phyloP scores from a whole-genome alignment of 2,329 filamentous ascomycete genomes.

The Cryphonectria naterciae region DNA sequence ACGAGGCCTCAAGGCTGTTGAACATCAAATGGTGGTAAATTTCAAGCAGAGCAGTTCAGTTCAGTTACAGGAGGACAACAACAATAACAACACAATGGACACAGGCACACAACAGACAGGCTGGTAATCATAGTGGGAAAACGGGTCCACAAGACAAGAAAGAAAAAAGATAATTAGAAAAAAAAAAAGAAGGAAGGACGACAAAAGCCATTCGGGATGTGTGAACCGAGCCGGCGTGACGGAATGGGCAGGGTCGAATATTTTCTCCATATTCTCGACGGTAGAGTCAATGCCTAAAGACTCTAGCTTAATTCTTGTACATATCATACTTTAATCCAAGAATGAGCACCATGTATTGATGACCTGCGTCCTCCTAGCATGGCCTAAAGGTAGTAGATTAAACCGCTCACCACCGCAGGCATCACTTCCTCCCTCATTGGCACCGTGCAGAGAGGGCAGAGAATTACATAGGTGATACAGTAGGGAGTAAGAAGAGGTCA shows the following conservation, averaged over 20 bases:
- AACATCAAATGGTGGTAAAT: not conserved
- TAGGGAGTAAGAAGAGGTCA: not conserved
- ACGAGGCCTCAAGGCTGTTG: not conserved
- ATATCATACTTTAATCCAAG: slow-evolving; percentile 19
- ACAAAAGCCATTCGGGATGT: slow-evolving; percentile 1
- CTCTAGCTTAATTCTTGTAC: slow-evolving; percentile 19
- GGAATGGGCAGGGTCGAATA: not conserved
- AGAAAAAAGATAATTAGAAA: not conserved
- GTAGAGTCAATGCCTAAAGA: slow-evolving; percentile 1
- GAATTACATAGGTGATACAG: not conserved
- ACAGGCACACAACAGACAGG: not conserved
- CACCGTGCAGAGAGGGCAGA: too few relatives aligned
- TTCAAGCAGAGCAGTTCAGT: not conserved
- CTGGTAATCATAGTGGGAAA: not conserved
- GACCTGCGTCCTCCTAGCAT: not conserved
- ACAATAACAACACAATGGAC: not conserved
- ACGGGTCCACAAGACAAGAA: not conserved
- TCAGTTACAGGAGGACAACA: not conserved
- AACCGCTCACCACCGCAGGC: not conserved
- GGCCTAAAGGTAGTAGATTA: not conserved
- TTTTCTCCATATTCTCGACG: slow-evolving; percentile 2
- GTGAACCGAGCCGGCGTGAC: slow-evolving; percentile 3
- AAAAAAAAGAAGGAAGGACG: not conserved
- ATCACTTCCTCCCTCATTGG: too few relatives aligned
- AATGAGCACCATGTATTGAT: not conserved